phyloP scores from a whole-genome alignment of 495 filamentous ascomycete species.

The Hyphodiscus hymeniophilus region DNA sequence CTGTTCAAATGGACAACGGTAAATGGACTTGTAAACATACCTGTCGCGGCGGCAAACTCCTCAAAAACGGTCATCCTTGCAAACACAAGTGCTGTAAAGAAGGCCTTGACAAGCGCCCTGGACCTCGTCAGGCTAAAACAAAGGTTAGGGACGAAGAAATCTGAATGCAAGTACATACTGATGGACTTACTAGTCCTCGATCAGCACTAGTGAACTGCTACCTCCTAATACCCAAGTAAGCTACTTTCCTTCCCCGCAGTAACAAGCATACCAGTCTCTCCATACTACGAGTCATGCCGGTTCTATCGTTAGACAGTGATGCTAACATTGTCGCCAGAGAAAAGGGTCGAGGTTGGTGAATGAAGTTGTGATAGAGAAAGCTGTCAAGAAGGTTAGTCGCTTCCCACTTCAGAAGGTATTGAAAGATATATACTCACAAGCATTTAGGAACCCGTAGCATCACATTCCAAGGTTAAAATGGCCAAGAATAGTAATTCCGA shows the following conservation, averaged over 20 bases:
- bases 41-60: slow-evolving; percentile 61
- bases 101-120: slow-evolving; percentile 71
- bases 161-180: not conserved
- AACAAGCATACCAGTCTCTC: too few species aligned
- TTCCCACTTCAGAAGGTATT: too few species aligned
- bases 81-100: slow-evolving; percentile 81
- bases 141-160: not conserved
- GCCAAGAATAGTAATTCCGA: slow-evolving; percentile 8
- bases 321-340: too few species aligned
- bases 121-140: slow-evolving; percentile 23
- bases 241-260: too few species aligned
- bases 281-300: too few species aligned
- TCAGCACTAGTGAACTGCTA: not conserved
- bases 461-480: slow-evolving; percentile 1
- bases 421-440: not conserved
- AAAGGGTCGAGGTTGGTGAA: not conserved
- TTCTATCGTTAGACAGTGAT: too few species aligned
- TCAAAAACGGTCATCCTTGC: slow-evolving; percentile 40
- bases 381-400: too few species aligned
- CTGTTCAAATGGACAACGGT: slow-evolving; percentile 62
- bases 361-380: too few species aligned
- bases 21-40: slow-evolving; percentile 83
- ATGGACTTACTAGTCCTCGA: not conserved
- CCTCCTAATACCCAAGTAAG: not conserved
- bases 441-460: not conserved